A percentile compares a stretch with the other conserved stretches of the same genome.
phyloP scores from a whole-genome alignment of 495 filamentous ascomycete genomes.

The Parachaetomium inaequale region DNA sequence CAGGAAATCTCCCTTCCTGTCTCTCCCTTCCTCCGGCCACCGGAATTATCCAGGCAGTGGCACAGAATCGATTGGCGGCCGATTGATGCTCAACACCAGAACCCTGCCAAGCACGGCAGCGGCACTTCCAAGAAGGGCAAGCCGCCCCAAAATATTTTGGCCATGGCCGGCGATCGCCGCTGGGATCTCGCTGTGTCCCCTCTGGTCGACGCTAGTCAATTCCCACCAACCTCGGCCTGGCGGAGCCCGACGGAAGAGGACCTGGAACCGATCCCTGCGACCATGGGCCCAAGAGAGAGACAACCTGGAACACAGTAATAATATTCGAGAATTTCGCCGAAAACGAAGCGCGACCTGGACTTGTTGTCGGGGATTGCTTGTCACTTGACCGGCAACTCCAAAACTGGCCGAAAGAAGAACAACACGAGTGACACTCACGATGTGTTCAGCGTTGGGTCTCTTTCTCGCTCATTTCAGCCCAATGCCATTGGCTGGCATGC shows the following conservation, averaged over 20 bases:
- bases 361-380: background rate
- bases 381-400: background rate
- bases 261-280: background rate
- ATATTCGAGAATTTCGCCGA: background rate
- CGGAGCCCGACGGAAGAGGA: slow-evolving; percentile 18
- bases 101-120: slow-evolving; percentile 16
- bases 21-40: background rate
- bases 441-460: background rate
- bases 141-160: slow-evolving; percentile 15
- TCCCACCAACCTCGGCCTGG: slow-evolving; percentile 21
- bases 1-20: background rate
- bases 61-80: background rate
- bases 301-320: background rate
- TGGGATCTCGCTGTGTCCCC: slow-evolving; percentile 8
- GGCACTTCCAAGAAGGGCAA: slow-evolving; percentile 29
- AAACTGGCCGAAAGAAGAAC: background rate
- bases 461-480: background rate
- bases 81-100: background rate
- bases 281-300: background rate
- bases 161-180: slow-evolving; percentile 17
- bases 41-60: background rate
- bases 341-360: background rate
- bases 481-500: background rate
- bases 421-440: background rate
- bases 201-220: background rate